Conservation (phyloP, 2,329 filamentous ascomycete species). For the Xylaria arbuscula region DNA sequence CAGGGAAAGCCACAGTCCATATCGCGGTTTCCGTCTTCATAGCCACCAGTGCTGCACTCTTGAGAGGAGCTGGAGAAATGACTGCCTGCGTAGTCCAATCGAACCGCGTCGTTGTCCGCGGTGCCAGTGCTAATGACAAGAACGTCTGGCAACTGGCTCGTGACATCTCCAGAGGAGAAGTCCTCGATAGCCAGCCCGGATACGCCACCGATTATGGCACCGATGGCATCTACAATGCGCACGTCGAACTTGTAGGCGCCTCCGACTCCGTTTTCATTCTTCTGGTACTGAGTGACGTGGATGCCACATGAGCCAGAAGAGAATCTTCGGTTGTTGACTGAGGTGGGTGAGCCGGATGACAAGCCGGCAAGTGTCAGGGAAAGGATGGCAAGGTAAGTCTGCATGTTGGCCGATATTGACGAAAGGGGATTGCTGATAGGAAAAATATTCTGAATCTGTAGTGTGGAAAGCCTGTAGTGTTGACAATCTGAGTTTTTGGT, state of each 20-base stretch:
- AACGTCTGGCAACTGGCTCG: no score
- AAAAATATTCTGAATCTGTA: background rate
- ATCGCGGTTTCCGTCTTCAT: no score
- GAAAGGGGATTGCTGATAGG: background rate
- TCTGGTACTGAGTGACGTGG: slow-evolving; percentile 21
- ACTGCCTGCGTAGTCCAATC: no score
- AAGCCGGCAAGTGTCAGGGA: background rate
- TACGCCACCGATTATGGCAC: background rate
- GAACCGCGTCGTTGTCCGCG: no score
- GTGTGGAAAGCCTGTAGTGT: background rate
- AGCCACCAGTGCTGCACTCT: no score
- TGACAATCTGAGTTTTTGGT: background rate
- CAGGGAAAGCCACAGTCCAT: no score
- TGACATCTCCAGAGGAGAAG: no score
- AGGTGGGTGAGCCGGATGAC: background rate
- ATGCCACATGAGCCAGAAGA: background rate
- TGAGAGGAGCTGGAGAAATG: no score
- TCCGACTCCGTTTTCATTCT: slow-evolving; percentile 16
- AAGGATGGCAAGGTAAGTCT: background rate
- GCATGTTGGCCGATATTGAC: background rate
- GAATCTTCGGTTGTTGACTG: background rate
- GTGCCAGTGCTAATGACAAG: no score
- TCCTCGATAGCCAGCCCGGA: no score
- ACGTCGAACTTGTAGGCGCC: slow-evolving; percentile 11
- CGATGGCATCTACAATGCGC: background rate